Percentiles rank a stretch among this genome's conserved stretches.
phyloP scores from a whole-genome alignment of 2,329 filamentous ascomycete genomes.

The Ophiostoma sp. region DNA sequence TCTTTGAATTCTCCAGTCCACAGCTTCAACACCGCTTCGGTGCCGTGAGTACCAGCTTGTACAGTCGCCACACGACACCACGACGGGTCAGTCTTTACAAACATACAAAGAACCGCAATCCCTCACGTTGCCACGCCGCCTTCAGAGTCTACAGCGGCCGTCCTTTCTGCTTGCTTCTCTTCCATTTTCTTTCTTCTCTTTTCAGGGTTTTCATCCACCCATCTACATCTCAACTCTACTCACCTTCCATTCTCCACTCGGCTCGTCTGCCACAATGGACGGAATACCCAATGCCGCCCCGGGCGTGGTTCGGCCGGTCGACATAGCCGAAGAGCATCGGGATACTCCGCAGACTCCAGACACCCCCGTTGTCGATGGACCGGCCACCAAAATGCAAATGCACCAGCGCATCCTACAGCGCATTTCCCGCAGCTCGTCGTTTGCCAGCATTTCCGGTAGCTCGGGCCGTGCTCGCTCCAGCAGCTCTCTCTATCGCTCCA shows the following conservation, averaged over 20 bases:
- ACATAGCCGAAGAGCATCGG: neutral
- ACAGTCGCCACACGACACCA: neutral
- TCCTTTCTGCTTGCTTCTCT: neutral
- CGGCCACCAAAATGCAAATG: conserved; percentile 39
- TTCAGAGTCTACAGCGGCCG: neutral
- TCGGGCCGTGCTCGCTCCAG: conserved; percentile 60
- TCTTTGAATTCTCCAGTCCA: neutral
- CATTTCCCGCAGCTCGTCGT: conserved; percentile 77
- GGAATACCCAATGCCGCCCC: neutral
- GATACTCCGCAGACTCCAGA: neutral
- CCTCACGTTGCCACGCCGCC: too few species aligned
- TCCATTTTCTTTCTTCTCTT: too few species aligned
- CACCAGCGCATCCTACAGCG: conserved; percentile 66
- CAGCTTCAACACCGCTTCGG: neutral
- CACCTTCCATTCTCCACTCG: too few species aligned
- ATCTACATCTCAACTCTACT: too few species aligned
- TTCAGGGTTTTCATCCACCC: too few species aligned
- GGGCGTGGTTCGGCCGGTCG: neutral
- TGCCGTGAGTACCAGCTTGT: neutral
- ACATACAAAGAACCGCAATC: neutral
- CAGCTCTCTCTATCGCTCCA: conserved; percentile 60
- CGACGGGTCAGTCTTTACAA: neutral
- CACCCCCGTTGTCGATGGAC: conserved; percentile 21
- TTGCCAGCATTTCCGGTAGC: conserved; percentile 59
- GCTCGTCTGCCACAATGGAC: neutral